A percentile compares a stretch with the other conserved stretches of the same genome.
phyloP scores from a whole-genome alignment of 805 yeast species.

The Teunomyces aglyptinius region DNA sequence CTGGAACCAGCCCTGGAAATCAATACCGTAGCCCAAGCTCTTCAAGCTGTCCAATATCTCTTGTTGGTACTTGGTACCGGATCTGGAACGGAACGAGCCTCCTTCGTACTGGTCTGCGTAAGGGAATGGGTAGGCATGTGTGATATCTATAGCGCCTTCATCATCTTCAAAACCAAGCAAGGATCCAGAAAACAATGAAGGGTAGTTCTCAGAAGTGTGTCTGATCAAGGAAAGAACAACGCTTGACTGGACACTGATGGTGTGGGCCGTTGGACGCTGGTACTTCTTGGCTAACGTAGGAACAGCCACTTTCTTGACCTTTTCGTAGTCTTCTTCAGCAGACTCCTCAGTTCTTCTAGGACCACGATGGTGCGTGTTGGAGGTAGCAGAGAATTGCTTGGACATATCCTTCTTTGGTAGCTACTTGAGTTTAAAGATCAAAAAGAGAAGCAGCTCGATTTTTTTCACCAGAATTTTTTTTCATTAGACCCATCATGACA shows the following conservation, averaged over 20 bases:
- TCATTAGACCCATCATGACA: not conserved
- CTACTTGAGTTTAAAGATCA: not conserved
- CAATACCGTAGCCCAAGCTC: conserved; percentile 63
- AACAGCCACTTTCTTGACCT: not conserved
- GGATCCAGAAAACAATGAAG: conserved; percentile 66
- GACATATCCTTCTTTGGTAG: not conserved
- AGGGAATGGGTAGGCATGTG: conserved; percentile 72
- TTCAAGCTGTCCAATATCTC: conserved; percentile 63
- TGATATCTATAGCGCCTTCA: conserved; percentile 45
- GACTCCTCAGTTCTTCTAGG: conserved; percentile 2
- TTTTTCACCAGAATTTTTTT: conserved; percentile 6
- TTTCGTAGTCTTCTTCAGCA: conserved; percentile 1
- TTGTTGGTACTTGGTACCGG: conserved; percentile 65
- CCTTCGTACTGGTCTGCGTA: conserved; percentile 61
- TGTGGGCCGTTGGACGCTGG: conserved; percentile 36
- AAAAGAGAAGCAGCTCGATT: not conserved
- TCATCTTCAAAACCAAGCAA: conserved; percentile 71
- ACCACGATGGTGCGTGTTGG: conserved; percentile 1
- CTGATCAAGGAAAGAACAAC: conserved; percentile 59
- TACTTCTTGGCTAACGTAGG: conserved; percentile 16
- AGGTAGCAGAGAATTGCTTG: conserved; percentile 2
- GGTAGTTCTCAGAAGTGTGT: conserved; percentile 63
- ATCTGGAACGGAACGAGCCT: conserved; percentile 57
- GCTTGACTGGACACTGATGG: conserved; percentile 49
- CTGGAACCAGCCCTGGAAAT: conserved; percentile 80